Evolutionary conservation across 768 basidiomycete genomes (phyloP), one percentile per base, ranked within the genome.

Genomic region (Cubamyces sp.): DNA sequence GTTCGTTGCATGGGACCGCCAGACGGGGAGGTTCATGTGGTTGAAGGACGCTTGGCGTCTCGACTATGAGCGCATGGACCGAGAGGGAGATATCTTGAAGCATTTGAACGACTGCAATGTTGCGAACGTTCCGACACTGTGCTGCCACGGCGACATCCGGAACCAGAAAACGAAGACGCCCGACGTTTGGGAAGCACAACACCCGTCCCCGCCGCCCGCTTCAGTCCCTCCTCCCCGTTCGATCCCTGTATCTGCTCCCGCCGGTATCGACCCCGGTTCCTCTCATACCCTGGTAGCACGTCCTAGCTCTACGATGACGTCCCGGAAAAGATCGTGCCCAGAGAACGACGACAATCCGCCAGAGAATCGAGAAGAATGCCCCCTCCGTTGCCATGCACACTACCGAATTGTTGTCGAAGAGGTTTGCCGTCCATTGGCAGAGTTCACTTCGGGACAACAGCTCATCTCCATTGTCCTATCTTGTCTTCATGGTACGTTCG

Each of bases 1-100:
- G 7, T 65, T 64, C 34, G 55, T 67, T 25, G 66, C 64, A 1
- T 43, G 50, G 43, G 63, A 67, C 34, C 28, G 18, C 41, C 30
- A 21, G 25, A 14, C 46, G 5, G 51, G 34, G 18, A 6, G 40
- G 2, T 50, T 30, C 41, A n/a, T 34, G 5, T 58, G 57, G 57
- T 37, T 63, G 37, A 63, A 63, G 52, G 62, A 63, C 18, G 39
- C 57, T 18, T 63, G 62, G 62, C 56, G 62, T 1, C 39, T 26
- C 5, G 11, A 40, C 25, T 48, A 58, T 28, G 51, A 58, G 25
- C 19, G 30, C 19, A 45, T 53, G 18, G 45, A 40, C 11, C 42
- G 25, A 7, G 62, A 63, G 30, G 62, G 62, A 48, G 21, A 23
- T 23, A 21, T 49, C 3, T 39, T 52, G 14, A 15, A 26, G 6